phyloP scores from a whole-genome alignment of 23 red algal species.

The Porphyridium purpureum region DNA sequence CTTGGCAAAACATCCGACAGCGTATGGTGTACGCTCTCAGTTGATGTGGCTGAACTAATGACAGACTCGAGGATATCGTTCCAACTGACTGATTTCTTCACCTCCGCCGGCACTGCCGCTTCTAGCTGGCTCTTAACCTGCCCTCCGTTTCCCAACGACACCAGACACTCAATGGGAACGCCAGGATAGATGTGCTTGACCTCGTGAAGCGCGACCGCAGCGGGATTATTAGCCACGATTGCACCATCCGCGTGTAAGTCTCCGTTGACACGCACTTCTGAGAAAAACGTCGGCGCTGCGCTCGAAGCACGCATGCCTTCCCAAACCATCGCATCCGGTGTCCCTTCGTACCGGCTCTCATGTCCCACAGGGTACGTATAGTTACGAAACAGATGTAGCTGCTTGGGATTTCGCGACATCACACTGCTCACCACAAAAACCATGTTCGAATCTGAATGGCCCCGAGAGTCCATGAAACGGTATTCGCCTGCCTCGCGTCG shows the following conservation, averaged over 20 bases:
- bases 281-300: constrained; percentile 90
- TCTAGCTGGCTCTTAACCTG: neutral
- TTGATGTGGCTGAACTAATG: constrained; percentile 78
- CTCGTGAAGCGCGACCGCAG: constrained; percentile 84
- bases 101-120: neutral
- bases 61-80: constrained; percentile 89
- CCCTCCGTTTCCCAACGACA: constrained; percentile 55
- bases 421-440: constrained; percentile 90
- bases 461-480: constrained; percentile 57
- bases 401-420: constrained; percentile 61
- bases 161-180: constrained; percentile 81
- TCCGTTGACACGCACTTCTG: constrained; percentile 71
- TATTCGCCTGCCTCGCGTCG: constrained; percentile 56
- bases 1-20: constrained; percentile 77
- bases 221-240: constrained; percentile 87
- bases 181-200: constrained; percentile 67
- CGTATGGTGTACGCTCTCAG: constrained; percentile 83
- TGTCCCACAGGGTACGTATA: constrained; percentile 71
- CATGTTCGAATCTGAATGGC: constrained; percentile 53
- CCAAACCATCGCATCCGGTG: constrained; percentile 67
- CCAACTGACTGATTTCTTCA: constrained; percentile 30
- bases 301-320: constrained; percentile 66
- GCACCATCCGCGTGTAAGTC: constrained; percentile 91
- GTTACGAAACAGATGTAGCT: constrained; percentile 84
- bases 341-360: constrained; percentile 71